phyloP scores from a whole-genome alignment of 495 filamentous ascomycete species.

The Tuber magnatum region DNA sequence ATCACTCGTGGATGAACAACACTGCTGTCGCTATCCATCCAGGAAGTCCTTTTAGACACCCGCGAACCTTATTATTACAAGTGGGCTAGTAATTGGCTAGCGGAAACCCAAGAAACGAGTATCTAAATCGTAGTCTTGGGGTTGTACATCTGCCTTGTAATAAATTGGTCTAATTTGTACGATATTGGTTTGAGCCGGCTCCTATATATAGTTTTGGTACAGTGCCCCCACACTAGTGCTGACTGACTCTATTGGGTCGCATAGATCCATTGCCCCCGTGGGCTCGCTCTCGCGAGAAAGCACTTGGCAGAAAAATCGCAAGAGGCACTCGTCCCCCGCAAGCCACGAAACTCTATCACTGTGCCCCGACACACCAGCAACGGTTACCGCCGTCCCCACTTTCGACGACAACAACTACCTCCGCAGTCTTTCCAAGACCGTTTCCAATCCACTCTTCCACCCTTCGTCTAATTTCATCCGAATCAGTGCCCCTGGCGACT shows the following conservation, averaged over 20 bases:
- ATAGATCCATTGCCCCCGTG: not conserved
- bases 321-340: not conserved
- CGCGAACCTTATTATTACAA: not conserved
- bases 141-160: not conserved
- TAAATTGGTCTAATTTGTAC: not conserved
- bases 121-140: not conserved
- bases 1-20: not conserved
- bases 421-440: slow-evolving; percentile 53
- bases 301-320: not conserved
- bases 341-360: not conserved
- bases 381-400: slow-evolving; percentile 56
- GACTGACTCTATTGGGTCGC: not conserved
- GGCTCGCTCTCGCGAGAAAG: not conserved
- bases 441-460: slow-evolving; percentile 49
- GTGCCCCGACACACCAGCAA: slow-evolving; percentile 63
- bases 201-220: not conserved
- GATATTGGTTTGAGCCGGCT: not conserved
- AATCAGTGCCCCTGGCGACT: slow-evolving; percentile 58
- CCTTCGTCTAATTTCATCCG: slow-evolving; percentile 69
- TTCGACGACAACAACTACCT: slow-evolving; percentile 67
- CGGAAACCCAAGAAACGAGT: not conserved
- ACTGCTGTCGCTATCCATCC: not conserved
- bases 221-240: slow-evolving; percentile 3
- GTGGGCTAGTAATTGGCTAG: not conserved
- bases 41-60: not conserved